Evolutionary conservation across 2,329 filamentous ascomycete species (phyloP).

Genomic region (Cyclaneusma minus): DNA sequence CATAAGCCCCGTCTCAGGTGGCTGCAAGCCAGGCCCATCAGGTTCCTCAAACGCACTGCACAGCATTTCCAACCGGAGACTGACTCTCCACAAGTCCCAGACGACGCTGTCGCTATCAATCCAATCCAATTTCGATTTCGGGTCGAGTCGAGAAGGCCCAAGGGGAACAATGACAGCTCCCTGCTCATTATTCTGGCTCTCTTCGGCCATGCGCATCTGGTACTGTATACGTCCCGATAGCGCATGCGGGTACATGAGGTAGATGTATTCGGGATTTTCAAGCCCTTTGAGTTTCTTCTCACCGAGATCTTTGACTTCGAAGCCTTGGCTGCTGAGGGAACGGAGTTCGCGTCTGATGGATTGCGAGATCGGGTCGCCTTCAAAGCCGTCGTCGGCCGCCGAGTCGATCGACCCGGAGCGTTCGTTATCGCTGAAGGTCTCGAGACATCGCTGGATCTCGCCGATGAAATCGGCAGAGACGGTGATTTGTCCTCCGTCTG

Average conservation of each 20-base stretch:
- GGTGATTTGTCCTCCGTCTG: slow-evolving; percentile 91
- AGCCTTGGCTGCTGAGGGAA: slow-evolving; percentile 77
- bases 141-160: slow-evolving; percentile 41
- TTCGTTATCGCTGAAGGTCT: slow-evolving; percentile 78
- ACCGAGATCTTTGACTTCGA: slow-evolving; percentile 92
- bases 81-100: slow-evolving; percentile 82
- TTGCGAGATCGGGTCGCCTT: slow-evolving; percentile 58
- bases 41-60: slow-evolving; percentile 70
- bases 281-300: slow-evolving; percentile 92
- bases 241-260: slow-evolving; percentile 85
- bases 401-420: slow-evolving; percentile 51
- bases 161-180: slow-evolving; percentile 23
- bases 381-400: slow-evolving; percentile 60
- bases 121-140: slow-evolving; percentile 48
- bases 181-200: slow-evolving; percentile 15
- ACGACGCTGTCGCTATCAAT: slow-evolving; percentile 67
- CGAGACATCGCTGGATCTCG: slow-evolving; percentile 81
- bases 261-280: slow-evolving; percentile 92
- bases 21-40: slow-evolving; percentile 42
- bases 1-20: slow-evolving; percentile 70
- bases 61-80: slow-evolving; percentile 79
- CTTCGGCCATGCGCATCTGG: slow-evolving; percentile 25
- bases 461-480: slow-evolving; percentile 95
- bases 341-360: slow-evolving; percentile 78
- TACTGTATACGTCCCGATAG: slow-evolving; percentile 66